A percentile compares a stretch with the other conserved stretches of the same genome.
Evolutionary conservation across 2,329 filamentous ascomycete species (phyloP).

Genomic region (Penicillium sp.): DNA sequence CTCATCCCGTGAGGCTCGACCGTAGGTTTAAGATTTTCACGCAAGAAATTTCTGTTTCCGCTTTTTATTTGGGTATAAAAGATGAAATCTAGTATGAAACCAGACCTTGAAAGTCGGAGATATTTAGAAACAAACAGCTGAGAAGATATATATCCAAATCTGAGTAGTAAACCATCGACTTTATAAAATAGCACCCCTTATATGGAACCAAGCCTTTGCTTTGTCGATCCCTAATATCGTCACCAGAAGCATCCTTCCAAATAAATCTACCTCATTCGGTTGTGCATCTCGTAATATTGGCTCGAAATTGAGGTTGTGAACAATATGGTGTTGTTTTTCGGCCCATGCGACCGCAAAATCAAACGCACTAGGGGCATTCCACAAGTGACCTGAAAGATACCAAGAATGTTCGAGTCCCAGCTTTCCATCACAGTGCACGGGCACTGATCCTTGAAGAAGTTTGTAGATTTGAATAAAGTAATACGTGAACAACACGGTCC

Average conservation of each 20-base stretch:
- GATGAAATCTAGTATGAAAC: too few species aligned
- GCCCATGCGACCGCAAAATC: constrained; percentile 36
- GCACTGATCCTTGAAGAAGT: constrained; percentile 22
- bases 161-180: too few species aligned
- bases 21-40: too few species aligned
- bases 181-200: constrained; percentile 21
- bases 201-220: constrained; percentile 31
- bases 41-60: too few species aligned
- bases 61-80: too few species aligned
- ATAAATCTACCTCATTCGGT: constrained; percentile 32
- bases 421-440: constrained; percentile 29
- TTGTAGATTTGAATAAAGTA: constrained; percentile 45
- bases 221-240: constrained; percentile 30
- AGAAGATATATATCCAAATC: too few species aligned
- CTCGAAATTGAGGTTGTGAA: constrained; percentile 30
- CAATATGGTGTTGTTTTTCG: constrained; percentile 30
- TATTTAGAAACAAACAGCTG: too few species aligned
- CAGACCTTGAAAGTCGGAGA: too few species aligned
- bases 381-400: constrained; percentile 35
- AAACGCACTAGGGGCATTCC: constrained; percentile 30
- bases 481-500: constrained; percentile 56
- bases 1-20: too few species aligned
- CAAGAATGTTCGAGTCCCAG: constrained; percentile 33
- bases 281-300: constrained; percentile 23
- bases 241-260: constrained; percentile 35